Evolutionary conservation across 2,329 filamentous ascomycete genomes (phyloP), one percentile per base, ranked within the genome.

Genomic region (Fusarium circinatum): DNA sequence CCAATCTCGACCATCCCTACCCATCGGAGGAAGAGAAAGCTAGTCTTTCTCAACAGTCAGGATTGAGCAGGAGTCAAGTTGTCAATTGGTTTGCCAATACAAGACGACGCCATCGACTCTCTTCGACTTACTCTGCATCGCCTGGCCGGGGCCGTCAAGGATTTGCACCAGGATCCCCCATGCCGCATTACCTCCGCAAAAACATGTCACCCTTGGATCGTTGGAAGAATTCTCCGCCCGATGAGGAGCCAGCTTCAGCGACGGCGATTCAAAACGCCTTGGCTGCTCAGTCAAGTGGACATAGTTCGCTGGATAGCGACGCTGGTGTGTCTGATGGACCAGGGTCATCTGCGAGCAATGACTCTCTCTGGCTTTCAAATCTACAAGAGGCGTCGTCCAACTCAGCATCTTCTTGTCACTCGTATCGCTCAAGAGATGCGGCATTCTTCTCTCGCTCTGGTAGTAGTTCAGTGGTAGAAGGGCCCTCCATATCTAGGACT

Each of bases 51-150:
- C 73, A 77, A 8, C 80, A 86, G 66, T 86, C 86, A 0, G 86
- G 85, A 2, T 80, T 88, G 22, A 86, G 82, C 26, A 79, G 79
- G 56, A 84, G 81, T 4, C 84, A 86, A 39, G 82, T 88, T 6
- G 78, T 83, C 28, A 86, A 86, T 58, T 88, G 86, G 86, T 87
- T 88, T 71, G 83, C 85, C 28, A 88, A 88, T 70, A 85, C 85
- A 2, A 81, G 86, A 26, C 83, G 86, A 13, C 85, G 86, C 3
- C 84, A 87, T 47, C 83, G 85, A 13, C 77, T 85, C 42, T 76
- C 73, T 42, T 76, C 73, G 9, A 61, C 62, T 6, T 68, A 76
- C 42, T 42, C 76, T 42, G 78, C 78, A 26, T 76, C 77, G 8
- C 79, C 79, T 26, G 51, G 73, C 26, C 79, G 75, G n/a, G 75